phyloP scores from a whole-genome alignment of 2,329 filamentous ascomycete species.

The Akanthomyces muscarius region DNA sequence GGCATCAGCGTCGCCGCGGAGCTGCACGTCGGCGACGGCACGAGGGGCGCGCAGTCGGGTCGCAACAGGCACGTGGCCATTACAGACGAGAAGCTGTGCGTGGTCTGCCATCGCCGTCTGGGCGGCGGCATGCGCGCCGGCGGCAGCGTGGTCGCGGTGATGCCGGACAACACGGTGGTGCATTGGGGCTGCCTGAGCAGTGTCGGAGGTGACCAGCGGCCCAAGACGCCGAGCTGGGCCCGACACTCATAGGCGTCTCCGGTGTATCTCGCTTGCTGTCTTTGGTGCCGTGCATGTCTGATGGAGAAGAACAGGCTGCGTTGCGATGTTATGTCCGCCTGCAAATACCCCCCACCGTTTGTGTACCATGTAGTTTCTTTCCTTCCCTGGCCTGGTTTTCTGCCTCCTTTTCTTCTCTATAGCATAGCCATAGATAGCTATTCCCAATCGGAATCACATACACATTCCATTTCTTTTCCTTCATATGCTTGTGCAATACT shows the following conservation, averaged over 20 bases:
- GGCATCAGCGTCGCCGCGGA: slow-evolving; percentile 72
- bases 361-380: not conserved
- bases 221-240: slow-evolving; percentile 32
- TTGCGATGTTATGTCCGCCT: slow-evolving; percentile 11
- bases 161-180: slow-evolving; percentile 77
- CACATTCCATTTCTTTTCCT: not conserved
- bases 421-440: not conserved
- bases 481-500: slow-evolving; percentile 11
- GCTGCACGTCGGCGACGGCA: slow-evolving; percentile 60
- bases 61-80: slow-evolving; percentile 69
- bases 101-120: slow-evolving; percentile 88
- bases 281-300: not conserved
- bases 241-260: slow-evolving; percentile 29
- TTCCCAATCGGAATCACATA: not conserved
- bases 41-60: slow-evolving; percentile 44
- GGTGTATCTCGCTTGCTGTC: slow-evolving; percentile 14
- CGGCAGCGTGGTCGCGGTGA: slow-evolving; percentile 78
- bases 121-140: slow-evolving; percentile 82
- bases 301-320: not conserved
- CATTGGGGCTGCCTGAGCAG: slow-evolving; percentile 73
- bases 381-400: not conserved
- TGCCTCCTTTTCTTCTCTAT: not conserved
- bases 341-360: slow-evolving; percentile 15
- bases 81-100: slow-evolving; percentile 82
- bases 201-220: slow-evolving; percentile 27